Base-by-base conservation (phyloP, 805 yeast species). In the Schwanniomyces sp. region DNA sequence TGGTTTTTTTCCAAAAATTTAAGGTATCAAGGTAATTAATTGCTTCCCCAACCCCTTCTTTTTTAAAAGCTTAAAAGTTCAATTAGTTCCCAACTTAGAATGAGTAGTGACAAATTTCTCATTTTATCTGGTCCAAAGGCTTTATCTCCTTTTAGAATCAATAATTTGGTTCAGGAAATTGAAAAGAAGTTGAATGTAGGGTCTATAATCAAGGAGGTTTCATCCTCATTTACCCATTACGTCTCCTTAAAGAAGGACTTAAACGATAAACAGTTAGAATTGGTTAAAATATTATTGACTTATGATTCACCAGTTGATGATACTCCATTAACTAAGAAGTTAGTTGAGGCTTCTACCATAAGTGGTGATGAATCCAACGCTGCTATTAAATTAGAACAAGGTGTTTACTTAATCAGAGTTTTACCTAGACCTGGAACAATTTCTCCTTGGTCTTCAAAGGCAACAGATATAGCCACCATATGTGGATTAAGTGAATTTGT, bases 361-460 rank as follows among this genome's bases (percentile, higher is more conserved):
- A 55, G 59, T 26, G 76, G 69, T 9, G 63, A 61, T 42, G 56
- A 61, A 2, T 47, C 51, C 7, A 45, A 52, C 36, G 16, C 46
- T 26, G 43, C 46, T 28, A 40, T 52, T 29, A 30, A 47, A 9
- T 58, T 71, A 41, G 78, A 64, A 44, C 58, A 67, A 5, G 79
- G 76, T 53, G 70, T 82, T 28, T 79, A 81, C 52, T 70, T 91
- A 54, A 70, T 92, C 41, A 79, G 96, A 64, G 78, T 94, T 44
- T 76, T 91, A 44, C 99, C 99, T 39, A 82, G 98, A 67, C 75
- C 91, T 7, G 99, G 99, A 51, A 94, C 99, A 10, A 92, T 94
- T 55, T 91, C 98, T 24, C 98, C 99, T 29, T 94, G 99, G 99
- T 89, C 97, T 8, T 91, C 98, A 11, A 94, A 94, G 72, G 99